Evolutionary conservation across 306 rosid genomes (phyloP), one percentile per base, ranked within the genome.

Genomic region (Hippophae gyantsensis): DNA sequence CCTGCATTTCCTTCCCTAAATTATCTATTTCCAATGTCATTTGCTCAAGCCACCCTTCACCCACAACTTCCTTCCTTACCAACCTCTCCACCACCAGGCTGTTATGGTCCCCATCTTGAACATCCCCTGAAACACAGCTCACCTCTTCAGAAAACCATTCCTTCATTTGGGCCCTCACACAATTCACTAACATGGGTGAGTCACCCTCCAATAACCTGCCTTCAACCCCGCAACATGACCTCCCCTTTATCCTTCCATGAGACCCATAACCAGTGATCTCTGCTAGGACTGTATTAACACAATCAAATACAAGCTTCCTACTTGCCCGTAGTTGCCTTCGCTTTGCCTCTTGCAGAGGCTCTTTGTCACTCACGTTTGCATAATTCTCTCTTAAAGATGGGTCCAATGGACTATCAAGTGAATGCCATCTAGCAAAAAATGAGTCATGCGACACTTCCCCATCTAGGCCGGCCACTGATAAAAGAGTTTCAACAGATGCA

Each of bases 371-470:
- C 5, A 77, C 9, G 58, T 65, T 76, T 70, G 79, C 77, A 14
- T 64, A 85, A 64, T 79, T 88, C 66, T 84, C 89, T 78, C 95
- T 84, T 57, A 93, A 57, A 63, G 94, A 82, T 47, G 94, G 94
- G 59, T 86, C 94, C 69, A 93, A 73, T 48, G 99, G 90, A 57
- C 80, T 74, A 58, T 88, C 90, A 25, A 69, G 84, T 0, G 99
- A 80, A 64, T 84, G 73, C 88, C 85, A 88, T 74, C 76, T 83
- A 8, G 66, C 58, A 70, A 80, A 61, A 69, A 76, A 66, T 0
- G 78, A 67, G 47, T 80, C 70, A 3, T 56, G 63, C 7, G 62
- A 68, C 38, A 76, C 56, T 58, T 79, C 75, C 48, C 78, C 78
- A 50, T 85, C 79, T 49, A 92, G 74, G 72, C 86, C 84, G 13